phyloP scores from a whole-genome alignment of 176 grass and related monocot genomes.

The Stipa capillata region DNA sequence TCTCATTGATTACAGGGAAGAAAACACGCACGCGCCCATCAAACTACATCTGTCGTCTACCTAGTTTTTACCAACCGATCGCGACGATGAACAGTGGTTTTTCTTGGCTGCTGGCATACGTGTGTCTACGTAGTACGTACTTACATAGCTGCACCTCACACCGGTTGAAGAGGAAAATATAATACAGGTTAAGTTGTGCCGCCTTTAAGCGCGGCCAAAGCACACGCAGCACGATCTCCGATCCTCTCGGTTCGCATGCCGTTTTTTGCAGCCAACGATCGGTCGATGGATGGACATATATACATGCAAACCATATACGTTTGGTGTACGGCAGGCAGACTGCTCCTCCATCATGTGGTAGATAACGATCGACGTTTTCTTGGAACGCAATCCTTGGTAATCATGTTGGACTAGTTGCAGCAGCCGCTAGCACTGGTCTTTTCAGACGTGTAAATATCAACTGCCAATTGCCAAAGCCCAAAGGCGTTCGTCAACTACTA shows the following conservation, averaged over 20 bases:
- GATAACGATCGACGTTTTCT: slow-evolving; percentile 1
- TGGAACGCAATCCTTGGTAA: slow-evolving; percentile 28
- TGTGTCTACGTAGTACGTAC: background rate
- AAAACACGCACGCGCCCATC: background rate
- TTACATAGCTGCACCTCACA: background rate
- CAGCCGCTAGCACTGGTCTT: background rate
- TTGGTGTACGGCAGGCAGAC: background rate
- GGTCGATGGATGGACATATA: background rate
- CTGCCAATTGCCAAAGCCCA: no score
- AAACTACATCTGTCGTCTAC: background rate
- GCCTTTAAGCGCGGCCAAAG: background rate
- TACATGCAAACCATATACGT: background rate
- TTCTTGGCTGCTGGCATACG: background rate
- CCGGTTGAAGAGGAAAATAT: background rate
- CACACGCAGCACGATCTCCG: background rate
- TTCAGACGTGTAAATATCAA: slow-evolving; percentile 22
- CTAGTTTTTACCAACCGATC: slow-evolving; percentile 10
- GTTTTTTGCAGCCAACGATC: background rate
- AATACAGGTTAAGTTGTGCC: background rate
- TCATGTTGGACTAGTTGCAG: background rate
- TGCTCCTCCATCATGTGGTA: background rate
- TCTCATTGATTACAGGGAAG: background rate
- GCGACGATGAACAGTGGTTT: background rate
- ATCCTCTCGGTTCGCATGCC: background rate
- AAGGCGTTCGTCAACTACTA: no score